These are phyloP conservation scores for Floccularia luteovirens DNA, from an alignment of 768 basidiomycete species.

Conservation along the genomic window DNA sequence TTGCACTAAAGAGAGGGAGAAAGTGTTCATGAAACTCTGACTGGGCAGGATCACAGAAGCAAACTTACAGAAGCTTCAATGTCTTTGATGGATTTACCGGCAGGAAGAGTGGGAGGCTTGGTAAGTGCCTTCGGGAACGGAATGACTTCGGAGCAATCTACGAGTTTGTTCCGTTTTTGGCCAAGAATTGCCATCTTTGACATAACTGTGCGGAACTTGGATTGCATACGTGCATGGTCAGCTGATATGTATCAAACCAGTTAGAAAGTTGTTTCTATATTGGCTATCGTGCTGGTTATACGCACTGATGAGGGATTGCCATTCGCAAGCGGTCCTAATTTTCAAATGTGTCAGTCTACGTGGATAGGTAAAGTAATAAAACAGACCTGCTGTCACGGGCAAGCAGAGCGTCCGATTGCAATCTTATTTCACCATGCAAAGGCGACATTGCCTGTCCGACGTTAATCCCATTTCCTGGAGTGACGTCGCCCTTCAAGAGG, in stretches of 20 bases:
- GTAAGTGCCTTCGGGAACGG: constrained; percentile 8
- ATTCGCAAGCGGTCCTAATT: background rate
- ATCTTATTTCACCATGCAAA: constrained; percentile 17
- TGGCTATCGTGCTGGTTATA: too few species aligned
- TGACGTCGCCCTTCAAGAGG: background rate
- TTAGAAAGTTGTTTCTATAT: too few species aligned
- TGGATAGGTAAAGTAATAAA: background rate
- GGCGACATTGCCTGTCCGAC: background rate
- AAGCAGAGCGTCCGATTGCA: constrained; percentile 17
- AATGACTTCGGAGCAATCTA: constrained; percentile 21
- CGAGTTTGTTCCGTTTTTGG: constrained; percentile 11
- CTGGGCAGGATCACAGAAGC: background rate
- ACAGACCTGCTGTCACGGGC: constrained; percentile 14
- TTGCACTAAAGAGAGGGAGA: too few species aligned
- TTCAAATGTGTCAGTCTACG: background rate
- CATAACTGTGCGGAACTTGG: constrained; percentile 21
- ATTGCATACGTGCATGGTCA: constrained; percentile 14
- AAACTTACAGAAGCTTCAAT: constrained; percentile 16
- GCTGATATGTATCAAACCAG: constrained; percentile 5
- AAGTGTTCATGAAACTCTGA: background rate
- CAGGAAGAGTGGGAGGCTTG: constrained; percentile 16
- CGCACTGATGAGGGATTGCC: constrained; percentile 15
- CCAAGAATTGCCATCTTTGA: constrained; percentile 22
- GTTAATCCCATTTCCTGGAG: background rate
- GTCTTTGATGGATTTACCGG: constrained; percentile 18